Base-by-base conservation (phyloP, 805 yeast species). In the Candida palmyrensis region DNA sequence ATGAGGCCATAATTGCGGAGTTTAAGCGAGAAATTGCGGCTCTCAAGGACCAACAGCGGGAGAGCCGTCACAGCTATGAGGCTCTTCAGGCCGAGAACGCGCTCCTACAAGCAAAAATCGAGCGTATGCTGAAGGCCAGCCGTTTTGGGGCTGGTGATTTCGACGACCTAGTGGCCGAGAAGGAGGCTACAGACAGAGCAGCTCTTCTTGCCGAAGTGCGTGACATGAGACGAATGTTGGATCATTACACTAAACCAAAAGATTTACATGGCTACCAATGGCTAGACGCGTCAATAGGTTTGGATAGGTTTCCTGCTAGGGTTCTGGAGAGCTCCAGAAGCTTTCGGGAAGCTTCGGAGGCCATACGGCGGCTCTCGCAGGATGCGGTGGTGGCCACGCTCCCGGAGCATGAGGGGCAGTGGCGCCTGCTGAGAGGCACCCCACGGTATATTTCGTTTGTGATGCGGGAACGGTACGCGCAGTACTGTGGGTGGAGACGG, bases 181-280 rank as follows among this genome's bases (percentile, higher is more conserved):
- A 55, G 29, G 49, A 57, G 18, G 47, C 46, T 25, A 48, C 54
- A 3, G 59, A 52, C 3, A 60, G 57, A 24, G 41, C 61, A 25
- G 60, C 62, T 1, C 43, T 74, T 11, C 42, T 71, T 0, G 68
- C 70, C 21, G 77, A 75, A 44, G 62, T 75, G 8, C 47, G 55
- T 2, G 49, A 64, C 13, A 51, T 77, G 26, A 57, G 70, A 33
- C 57, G 58, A 15, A 51, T 66, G 43, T 51, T 55, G 6, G 22
- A 30, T 13, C 18, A 20, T 23, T 36, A 18, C 18, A 18, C 32
- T 20, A 32, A 14, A 16, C 22, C 30, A 13, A 25, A 13, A 9
- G 17, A 18, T 3, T 3, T 28, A 1, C 18, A 26, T 25, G 27
- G 13, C 30, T 28, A 17, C 10, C 21, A 4, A 6, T 58, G 62